A percentile compares a stretch with the other conserved stretches of the same genome.
These are phyloP conservation scores for Poronia punctata DNA, from an alignment of 495 filamentous ascomycete species.

Conservation along the genomic window DNA sequence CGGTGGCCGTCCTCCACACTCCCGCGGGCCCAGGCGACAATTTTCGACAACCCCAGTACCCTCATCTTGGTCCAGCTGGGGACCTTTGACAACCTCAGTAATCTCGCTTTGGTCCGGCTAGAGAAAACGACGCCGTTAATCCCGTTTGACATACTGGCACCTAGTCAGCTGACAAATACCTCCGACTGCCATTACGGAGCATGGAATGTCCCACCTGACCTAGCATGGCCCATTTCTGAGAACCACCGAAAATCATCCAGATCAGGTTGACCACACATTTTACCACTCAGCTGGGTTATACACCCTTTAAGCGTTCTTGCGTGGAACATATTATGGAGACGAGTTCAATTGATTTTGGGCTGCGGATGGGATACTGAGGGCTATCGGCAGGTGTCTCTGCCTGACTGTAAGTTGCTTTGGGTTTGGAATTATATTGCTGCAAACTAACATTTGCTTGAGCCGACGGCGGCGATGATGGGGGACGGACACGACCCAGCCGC, in stretches of 20 bases:
- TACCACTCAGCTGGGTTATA: constrained; percentile 5
- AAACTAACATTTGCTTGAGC: no score
- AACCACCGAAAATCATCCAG: constrained; percentile 5
- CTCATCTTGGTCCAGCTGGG: constrained; percentile 4
- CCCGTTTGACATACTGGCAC: no score
- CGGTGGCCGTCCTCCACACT: not conserved
- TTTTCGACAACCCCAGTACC: not conserved
- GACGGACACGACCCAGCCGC: no score
- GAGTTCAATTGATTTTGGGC: constrained; percentile 4
- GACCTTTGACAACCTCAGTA: no score
- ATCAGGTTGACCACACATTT: constrained; percentile 4
- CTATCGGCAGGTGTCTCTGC: no score
- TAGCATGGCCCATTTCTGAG: constrained; percentile 6
- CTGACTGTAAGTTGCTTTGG: no score
- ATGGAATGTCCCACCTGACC: constrained; percentile 6
- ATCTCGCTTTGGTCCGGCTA: no score
- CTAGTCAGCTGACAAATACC: no score
- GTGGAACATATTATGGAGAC: constrained; percentile 5
- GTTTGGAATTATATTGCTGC: no score
- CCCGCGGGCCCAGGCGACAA: constrained; percentile 2
- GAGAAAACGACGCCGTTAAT: no score
- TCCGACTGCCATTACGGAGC: constrained; percentile 5
- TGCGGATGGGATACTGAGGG: constrained; percentile 5
- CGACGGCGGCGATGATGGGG: no score
- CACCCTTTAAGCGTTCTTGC: constrained; percentile 5